phyloP scores from a whole-genome alignment of 495 filamentous ascomycete genomes.

The Bryoglossum gracile region DNA sequence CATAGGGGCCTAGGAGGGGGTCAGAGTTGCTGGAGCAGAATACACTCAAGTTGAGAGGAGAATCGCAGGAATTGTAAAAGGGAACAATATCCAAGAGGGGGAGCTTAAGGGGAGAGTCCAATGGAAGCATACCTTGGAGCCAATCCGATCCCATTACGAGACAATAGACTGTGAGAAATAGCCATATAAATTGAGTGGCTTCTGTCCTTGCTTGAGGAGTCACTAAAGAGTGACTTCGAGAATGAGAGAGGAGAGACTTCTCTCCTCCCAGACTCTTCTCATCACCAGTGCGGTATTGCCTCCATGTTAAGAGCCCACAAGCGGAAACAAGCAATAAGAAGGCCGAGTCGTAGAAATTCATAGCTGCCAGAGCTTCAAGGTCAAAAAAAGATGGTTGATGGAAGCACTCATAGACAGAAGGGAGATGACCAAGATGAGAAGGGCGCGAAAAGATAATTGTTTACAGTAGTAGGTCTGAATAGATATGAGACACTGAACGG shows the following conservation, averaged over 20 bases:
- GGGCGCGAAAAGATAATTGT: background rate
- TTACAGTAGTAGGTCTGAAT: background rate
- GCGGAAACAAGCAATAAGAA: constrained; percentile 15
- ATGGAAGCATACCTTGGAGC: constrained; percentile 36
- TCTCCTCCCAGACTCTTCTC: constrained; percentile 6
- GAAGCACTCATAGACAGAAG: background rate
- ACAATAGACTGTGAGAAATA: constrained; percentile 40
- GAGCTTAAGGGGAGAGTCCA: no score
- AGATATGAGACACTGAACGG: background rate
- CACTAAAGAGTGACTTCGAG: no score
- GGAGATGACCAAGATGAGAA: background rate
- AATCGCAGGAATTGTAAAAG: no score
- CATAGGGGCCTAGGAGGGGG: constrained; percentile 35
- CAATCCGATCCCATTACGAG: constrained; percentile 49
- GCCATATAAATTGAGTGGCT: constrained; percentile 28
- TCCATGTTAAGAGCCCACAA: constrained; percentile 20
- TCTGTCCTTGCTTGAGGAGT: constrained; percentile 23
- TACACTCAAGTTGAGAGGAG: no score
- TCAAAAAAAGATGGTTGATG: no score
- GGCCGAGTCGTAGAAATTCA: constrained; percentile 20
- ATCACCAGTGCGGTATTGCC: constrained; percentile 17
- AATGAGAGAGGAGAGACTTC: no score
- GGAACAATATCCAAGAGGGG: no score
- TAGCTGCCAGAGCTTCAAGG: constrained; percentile 11
- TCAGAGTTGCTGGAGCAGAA: background rate